Base-by-base conservation (phyloP, 495 filamentous ascomycete genomes). In the Lasiosphaeria ovina region DNA sequence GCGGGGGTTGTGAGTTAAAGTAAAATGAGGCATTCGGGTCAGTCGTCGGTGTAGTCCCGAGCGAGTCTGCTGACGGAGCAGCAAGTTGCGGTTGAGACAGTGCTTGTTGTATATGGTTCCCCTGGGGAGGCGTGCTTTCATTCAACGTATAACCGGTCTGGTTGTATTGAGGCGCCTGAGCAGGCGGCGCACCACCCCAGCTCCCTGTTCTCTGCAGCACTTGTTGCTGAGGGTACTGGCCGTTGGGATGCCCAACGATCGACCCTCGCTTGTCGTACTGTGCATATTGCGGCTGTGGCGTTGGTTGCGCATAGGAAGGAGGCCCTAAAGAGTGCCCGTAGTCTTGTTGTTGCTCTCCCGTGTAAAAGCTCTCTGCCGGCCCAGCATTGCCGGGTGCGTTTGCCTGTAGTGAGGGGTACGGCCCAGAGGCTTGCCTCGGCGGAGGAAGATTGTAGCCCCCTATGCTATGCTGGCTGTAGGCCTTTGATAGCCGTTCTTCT, bases 401-500 rank as follows among this genome's bases (percentile, higher is more conserved):
- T 14, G 81, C 59, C 35, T 86, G 77, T 62, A 93, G 77, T 6
- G 81, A 79, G 16, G 89, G 86, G 72, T 94, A 93, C 32, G 90
- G 81, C 33, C 75, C 82, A 0, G 87, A 78, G 35, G 83, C 75
- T 60, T 87, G 81, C 48, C 80, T 77, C 12, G 79, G 77, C 35
- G 63, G 66, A 6, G 79, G 77, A 16, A 81, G 71, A 60, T 70
- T 75, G 61, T 85, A 85, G 24, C 82, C 78, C 6, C 81, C 77
- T 38, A 86, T 77, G 47, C 75, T 85, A 62, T 92, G 90, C 65
- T 96, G 91, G 62, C 86, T 89, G 72, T 98, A 98, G 3, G 94
- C 92, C 68, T 87, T 94, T 3, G 92, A 94, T 8, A 98, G 79
- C 12, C 94, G 87, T 55, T 98, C 95, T 72, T 98, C 94, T 3